Evolutionary conservation across 2,329 filamentous ascomycete species (phyloP), one percentile per base, ranked within the genome.

Genomic region (Ascocoryne sarcoides): DNA sequence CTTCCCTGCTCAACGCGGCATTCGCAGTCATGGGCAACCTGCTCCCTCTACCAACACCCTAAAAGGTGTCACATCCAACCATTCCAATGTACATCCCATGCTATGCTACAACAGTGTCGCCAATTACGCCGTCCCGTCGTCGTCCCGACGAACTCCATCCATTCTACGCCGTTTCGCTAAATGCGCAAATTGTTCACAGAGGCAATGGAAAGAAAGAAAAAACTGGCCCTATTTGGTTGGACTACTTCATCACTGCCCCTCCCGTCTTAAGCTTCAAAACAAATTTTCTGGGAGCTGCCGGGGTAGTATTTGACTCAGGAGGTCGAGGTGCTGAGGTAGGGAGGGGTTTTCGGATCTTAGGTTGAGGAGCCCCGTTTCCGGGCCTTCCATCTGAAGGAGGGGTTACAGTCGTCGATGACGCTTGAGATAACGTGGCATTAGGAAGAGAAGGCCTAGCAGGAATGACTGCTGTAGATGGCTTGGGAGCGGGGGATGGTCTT

Each of bases 141-240:
- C 31, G 4, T 4, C 4, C n/a, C 19, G 7, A 33, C 14, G 9
- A 33, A 18, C 31, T 16, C 31, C n/a, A 17, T 14, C n/a, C 19
- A 14, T 23, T 8, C 16, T 5, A 47, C 51, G 46, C 52, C 49
- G 37, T 50, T 50, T 53, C 53, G 52, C 51, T 56, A 55, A 52
- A 54, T 55, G 44, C 50, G 37, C 8, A 21, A 31, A 12, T 26
- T 26, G 7, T 7, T 26, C 12, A n/a, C n/a, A n/a, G n/a, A n/a
- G n/a, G 10, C 16, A 38, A 37, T 30, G 32, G 15, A 36, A 34
- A 15, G 9, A 32, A 38, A 32, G 18, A 34, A 42, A 9, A n/a
- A n/a, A n/a, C n/a, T n/a, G n/a, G n/a, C n/a, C n/a, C n/a, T n/a
- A n/a, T n/a, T n/a, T n/a, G n/a, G n/a, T n/a, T n/a, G n/a, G n/a